Percentiles rank a stretch among this genome's conserved stretches.
phyloP scores from a whole-genome alignment of 2,329 filamentous ascomycete species.

The Davidsoniella eucalypti region DNA sequence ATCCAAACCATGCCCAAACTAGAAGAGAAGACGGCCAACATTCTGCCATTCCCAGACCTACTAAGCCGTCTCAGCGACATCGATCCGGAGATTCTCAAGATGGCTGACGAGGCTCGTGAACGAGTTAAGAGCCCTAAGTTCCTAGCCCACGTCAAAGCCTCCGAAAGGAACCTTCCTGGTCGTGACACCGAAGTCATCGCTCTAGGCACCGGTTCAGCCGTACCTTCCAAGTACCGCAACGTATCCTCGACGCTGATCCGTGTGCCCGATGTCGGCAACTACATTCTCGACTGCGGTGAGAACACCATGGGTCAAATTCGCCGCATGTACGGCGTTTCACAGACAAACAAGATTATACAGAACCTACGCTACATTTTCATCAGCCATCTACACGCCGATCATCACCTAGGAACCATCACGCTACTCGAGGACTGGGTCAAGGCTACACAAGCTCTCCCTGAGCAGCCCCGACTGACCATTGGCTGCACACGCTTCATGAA shows the following conservation, averaged over 20 bases:
- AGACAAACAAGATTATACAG: slow-evolving; percentile 53
- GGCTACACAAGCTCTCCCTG: slow-evolving; percentile 24
- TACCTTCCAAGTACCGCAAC: slow-evolving; percentile 87
- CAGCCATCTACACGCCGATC: slow-evolving; percentile 89
- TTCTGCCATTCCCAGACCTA: slow-evolving; percentile 30
- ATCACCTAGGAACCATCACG: slow-evolving; percentile 72
- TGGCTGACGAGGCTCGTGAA: slow-evolving; percentile 34
- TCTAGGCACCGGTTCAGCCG: slow-evolving; percentile 78
- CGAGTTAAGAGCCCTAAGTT: slow-evolving; percentile 29
- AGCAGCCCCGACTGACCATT: slow-evolving; percentile 37
- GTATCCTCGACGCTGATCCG: slow-evolving; percentile 77
- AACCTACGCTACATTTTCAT: slow-evolving; percentile 78
- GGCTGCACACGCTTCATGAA: slow-evolving; percentile 58
- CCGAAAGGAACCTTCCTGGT: slow-evolving; percentile 50
- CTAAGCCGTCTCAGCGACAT: slow-evolving; percentile 28
- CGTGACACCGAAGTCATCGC: slow-evolving; percentile 69
- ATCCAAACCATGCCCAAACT: slow-evolving; percentile 31
- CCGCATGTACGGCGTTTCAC: slow-evolving; percentile 49
- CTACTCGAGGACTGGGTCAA: slow-evolving; percentile 73
- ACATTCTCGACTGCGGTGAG: slow-evolving; percentile 83
- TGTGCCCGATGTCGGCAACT: slow-evolving; percentile 72
- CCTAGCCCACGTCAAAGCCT: slow-evolving; percentile 29
- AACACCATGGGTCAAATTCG: slow-evolving; percentile 78
- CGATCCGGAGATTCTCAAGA: slow-evolving; percentile 27
- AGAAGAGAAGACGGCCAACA: slow-evolving; percentile 28